Conservation (phyloP, 2,329 filamentous ascomycete species). For the Cordyceps cateniannulata region DNA sequence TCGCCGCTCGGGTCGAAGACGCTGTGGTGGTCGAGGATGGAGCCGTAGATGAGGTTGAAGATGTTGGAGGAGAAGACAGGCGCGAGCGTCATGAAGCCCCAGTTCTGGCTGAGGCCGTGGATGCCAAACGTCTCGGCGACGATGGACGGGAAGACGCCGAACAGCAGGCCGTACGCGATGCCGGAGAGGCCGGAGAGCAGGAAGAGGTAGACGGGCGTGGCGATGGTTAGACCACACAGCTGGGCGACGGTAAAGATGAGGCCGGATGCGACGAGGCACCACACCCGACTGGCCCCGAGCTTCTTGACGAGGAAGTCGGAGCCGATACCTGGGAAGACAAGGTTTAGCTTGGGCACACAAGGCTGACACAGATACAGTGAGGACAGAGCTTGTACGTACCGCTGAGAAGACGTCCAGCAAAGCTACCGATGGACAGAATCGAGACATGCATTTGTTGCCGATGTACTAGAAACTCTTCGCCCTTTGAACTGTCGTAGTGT, state of each 20-base stretch:
- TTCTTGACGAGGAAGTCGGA: conserved; percentile 85
- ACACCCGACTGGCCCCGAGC: conserved; percentile 74
- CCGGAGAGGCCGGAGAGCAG: conserved; percentile 79
- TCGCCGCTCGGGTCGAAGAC: conserved; percentile 61
- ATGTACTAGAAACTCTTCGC: conserved; percentile 67
- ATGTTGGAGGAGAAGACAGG: conserved; percentile 84
- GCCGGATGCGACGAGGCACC: conserved; percentile 79
- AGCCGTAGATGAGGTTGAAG: conserved; percentile 88
- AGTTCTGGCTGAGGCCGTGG: conserved; percentile 84
- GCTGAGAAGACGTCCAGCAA: conserved; percentile 70
- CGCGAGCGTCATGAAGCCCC: conserved; percentile 89
- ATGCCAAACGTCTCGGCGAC: conserved; percentile 88
- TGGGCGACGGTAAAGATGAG: conserved; percentile 75
- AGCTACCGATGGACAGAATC: conserved; percentile 84
- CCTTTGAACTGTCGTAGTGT: conserved; percentile 68
- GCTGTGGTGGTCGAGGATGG: conserved; percentile 75
- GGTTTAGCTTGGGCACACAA: conserved; percentile 13
- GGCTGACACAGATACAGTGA: background rate
- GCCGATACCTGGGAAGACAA: conserved; percentile 58
- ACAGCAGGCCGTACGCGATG: conserved; percentile 85
- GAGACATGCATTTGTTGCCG: conserved; percentile 90
- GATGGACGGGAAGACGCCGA: conserved; percentile 88
- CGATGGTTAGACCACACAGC: conserved; percentile 65
- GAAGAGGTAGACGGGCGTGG: conserved; percentile 69
- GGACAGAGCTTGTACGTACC: conserved; percentile 41